Evolutionary conservation across 306 rosid species (phyloP).

Genomic region (Castanea crenata): DNA sequence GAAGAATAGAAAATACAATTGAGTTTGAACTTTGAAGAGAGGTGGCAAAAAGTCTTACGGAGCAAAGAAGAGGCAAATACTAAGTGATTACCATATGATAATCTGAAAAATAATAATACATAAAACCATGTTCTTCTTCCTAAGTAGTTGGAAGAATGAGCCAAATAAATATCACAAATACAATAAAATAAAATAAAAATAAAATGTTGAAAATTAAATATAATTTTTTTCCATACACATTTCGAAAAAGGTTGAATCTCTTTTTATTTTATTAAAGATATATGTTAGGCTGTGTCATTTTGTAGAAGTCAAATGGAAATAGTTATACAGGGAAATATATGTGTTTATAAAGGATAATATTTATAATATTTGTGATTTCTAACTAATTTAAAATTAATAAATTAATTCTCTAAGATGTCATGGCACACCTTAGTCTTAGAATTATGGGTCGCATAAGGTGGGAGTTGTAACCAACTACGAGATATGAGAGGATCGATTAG

Average conservation of each 20-base stretch:
- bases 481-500: neutral
- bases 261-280: too few species aligned
- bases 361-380: neutral
- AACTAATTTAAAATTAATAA: neutral
- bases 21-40: neutral
- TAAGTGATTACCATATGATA: neutral
- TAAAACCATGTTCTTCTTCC: neutral
- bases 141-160: neutral
- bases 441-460: neutral
- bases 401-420: conserved; percentile 12
- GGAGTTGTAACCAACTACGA: conserved; percentile 20
- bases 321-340: neutral
- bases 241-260: too few species aligned
- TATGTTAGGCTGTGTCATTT: neutral
- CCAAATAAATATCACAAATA: neutral
- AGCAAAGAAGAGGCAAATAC: neutral
- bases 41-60: neutral
- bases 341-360: neutral
- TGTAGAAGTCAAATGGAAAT: neutral
- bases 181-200: neutral
- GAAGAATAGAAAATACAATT: neutral
- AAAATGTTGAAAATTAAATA: neutral
- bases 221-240: neutral
- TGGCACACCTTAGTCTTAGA: neutral
- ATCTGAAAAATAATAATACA: neutral